Base-by-base conservation (phyloP, 2,329 filamentous ascomycete species). In the Cladosporium sp. region DNA sequence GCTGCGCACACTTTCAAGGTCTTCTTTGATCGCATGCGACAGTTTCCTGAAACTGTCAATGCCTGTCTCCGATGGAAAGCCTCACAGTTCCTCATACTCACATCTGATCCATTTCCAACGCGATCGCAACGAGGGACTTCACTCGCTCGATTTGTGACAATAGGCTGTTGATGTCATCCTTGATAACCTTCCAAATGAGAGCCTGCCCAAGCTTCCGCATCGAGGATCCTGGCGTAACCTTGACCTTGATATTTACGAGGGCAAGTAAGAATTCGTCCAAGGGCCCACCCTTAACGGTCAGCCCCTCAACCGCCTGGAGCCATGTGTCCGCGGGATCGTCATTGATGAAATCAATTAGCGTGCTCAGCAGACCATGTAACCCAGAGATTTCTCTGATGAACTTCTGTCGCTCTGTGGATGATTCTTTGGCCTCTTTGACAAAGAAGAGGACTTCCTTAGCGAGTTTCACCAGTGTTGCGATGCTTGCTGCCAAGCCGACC, bases 51-150 rank as follows among this genome's bases (percentile, higher is more conserved):
- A 18, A 18, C 16, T 18, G 16, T 18, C 16, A 18, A 18, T 3
- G 16, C 16, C 16, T 18, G 16, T 18, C 16, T 18, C 16, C 16
- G 3, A 18, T 18, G 16, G 16, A 18, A 18, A 18, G 16, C 16
- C 16, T 18, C 16, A 18, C 16, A 14, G 19, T 19, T 28, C 18
- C 2, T 7, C 13, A 43, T 7, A 49, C 46, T 19, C 1, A 43
- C 46, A 43, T 50, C 3, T 50, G 46, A 18, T 50, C 46, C 11
- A 50, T 0, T 9, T 50, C 46, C 16, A 50, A 31, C 14, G 40
- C 46, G 5, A 50, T 13, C 1, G 10, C 38, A 4, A 50, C n/a
- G 4, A 50, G 32, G 13, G 38, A 33, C 16, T 50, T 50, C 13
- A 50, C 28, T 1, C 46, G 46, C 31, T 50, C 46, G 3, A 50